These are phyloP conservation scores for Lactifluus rugatus DNA, from an alignment of 768 basidiomycete species.

Conservation along the genomic window DNA sequence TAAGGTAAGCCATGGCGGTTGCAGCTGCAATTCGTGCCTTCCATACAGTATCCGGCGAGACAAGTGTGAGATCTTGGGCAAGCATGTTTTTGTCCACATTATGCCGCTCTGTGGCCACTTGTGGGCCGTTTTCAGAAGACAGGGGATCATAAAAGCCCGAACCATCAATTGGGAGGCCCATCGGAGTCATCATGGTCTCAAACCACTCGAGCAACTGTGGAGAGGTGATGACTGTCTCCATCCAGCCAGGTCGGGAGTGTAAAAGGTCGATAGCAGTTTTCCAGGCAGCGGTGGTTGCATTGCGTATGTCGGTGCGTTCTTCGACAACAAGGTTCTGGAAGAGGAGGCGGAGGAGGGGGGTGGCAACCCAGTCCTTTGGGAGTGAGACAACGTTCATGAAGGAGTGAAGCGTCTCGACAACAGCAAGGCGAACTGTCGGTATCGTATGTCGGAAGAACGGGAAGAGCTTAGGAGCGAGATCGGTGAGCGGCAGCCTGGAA, in stretches of 20 bases:
- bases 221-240: constrained; percentile 46
- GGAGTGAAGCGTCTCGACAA: constrained; percentile 78
- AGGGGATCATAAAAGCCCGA: constrained; percentile 58
- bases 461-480: constrained; percentile 78
- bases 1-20: constrained; percentile 62
- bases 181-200: constrained; percentile 77
- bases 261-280: constrained; percentile 52
- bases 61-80: constrained; percentile 76
- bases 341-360: constrained; percentile 69
- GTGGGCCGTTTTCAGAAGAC: constrained; percentile 37
- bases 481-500: constrained; percentile 65
- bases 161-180: constrained; percentile 68
- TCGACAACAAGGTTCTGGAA: constrained; percentile 94
- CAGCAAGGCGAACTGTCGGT: constrained; percentile 81
- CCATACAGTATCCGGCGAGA: constrained; percentile 65
- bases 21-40: constrained; percentile 74
- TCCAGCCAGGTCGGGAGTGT: constrained; percentile 34
- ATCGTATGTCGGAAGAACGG: constrained; percentile 98
- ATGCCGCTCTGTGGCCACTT: constrained; percentile 53
- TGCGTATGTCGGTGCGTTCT: constrained; percentile 76
- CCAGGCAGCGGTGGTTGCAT: constrained; percentile 68
- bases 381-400: constrained; percentile 75
- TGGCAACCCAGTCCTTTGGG: constrained; percentile 70
- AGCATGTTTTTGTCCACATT: constrained; percentile 97
- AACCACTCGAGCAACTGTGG: constrained; percentile 76